These are phyloP conservation scores for Martiniozyma abietophila DNA, from an alignment of 805 yeast species.

Conservation along the genomic window DNA sequence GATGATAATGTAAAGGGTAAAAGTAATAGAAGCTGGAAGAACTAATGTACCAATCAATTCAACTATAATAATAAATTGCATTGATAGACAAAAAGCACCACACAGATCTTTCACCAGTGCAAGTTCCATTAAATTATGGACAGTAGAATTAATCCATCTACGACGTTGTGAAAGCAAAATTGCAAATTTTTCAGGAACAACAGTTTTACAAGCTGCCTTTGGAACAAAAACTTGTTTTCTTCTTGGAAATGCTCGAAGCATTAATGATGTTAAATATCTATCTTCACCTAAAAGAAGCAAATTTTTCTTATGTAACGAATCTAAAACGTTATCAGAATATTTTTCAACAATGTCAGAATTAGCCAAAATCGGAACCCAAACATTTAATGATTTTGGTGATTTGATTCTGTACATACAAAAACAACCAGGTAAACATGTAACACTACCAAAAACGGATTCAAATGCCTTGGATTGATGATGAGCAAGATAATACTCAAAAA, in stretches of 20 bases:
- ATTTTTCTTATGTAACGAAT: conserved; percentile 80
- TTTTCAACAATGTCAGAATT: conserved; percentile 92
- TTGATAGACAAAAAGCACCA: conserved; percentile 90
- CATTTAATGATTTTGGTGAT: conserved; percentile 71
- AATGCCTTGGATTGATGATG: conserved; percentile 93
- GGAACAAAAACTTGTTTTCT: conserved; percentile 82
- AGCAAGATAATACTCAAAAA: conserved; percentile 85
- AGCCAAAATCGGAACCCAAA: conserved; percentile 90
- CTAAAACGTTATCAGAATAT: conserved; percentile 77
- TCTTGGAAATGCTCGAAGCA: conserved; percentile 84
- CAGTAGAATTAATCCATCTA: conserved; percentile 95
- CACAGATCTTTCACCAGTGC: conserved; percentile 78
- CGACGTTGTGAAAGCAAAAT: conserved; percentile 87
- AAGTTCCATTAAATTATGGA: conserved; percentile 84
- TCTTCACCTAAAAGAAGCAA: conserved; percentile 84
- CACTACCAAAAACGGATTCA: conserved; percentile 92
- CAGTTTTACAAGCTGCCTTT: conserved; percentile 85
- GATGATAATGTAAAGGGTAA: conserved; percentile 72
- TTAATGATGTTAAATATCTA: conserved; percentile 72
- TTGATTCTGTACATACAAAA: conserved; percentile 88
- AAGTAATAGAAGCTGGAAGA: conserved; percentile 78
- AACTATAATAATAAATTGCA: conserved; percentile 83
- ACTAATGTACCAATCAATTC: conserved; percentile 84
- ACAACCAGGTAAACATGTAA: conserved; percentile 93
- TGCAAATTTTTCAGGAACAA: conserved; percentile 75